phyloP scores from a whole-genome alignment of 2,329 filamentous ascomycete species.

The Paradendryphiella salina region DNA sequence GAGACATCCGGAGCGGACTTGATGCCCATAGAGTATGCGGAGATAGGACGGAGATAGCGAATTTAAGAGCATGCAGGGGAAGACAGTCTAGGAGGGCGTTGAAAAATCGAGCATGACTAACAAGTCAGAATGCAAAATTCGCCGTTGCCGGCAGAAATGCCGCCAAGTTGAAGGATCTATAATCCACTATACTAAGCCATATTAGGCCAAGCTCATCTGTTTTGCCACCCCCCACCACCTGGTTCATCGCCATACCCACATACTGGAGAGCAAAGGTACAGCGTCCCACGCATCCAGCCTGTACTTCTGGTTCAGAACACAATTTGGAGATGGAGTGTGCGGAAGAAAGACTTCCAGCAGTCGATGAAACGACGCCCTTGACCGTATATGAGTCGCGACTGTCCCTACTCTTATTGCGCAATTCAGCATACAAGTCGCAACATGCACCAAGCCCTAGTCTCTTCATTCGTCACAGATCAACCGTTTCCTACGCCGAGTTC shows the following conservation, averaged over 20 bases:
- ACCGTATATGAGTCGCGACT: background rate
- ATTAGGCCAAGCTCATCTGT: constrained; percentile 1
- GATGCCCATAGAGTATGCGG: too few species aligned
- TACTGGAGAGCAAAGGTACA: background rate
- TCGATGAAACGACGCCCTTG: background rate
- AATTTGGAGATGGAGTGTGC: too few species aligned
- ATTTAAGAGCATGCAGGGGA: background rate
- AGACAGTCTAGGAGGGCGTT: background rate
- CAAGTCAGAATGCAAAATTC: background rate
- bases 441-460: constrained; percentile 13
- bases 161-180: constrained; percentile 1
- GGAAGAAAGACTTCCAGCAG: too few species aligned
- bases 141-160: constrained; percentile 1
- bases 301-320: background rate
- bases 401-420: constrained; percentile 12
- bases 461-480: constrained; percentile 3
- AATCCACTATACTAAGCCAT: background rate
- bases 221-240: constrained; percentile 6
- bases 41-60: background rate
- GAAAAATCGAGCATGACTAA: background rate
- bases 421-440: constrained; percentile 16
- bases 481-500: constrained; percentile 17
- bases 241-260: constrained; percentile 1
- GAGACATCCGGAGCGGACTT: background rate
- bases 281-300: background rate